phyloP scores from a whole-genome alignment of 2,329 filamentous ascomycete species.

The Botryotinia narcissicola region DNA sequence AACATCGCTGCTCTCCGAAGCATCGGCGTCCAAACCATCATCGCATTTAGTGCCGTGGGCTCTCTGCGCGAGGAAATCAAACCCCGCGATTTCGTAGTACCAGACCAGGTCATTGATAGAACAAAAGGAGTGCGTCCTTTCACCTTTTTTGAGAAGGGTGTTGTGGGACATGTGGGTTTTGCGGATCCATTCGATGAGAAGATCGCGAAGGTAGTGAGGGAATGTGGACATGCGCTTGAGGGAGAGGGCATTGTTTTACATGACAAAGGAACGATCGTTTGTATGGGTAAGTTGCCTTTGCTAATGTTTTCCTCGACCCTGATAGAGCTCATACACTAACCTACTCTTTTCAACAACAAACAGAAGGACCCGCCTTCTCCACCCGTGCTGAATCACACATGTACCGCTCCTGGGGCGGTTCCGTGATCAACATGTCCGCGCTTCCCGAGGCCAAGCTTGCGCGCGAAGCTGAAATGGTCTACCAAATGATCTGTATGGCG shows the following conservation, averaged over 20 bases:
- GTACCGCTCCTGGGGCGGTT: constrained; percentile 91
- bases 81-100: constrained; percentile 94
- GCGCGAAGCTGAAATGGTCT: constrained; percentile 91
- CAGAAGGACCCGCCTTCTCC: constrained; percentile 94
- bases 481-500: constrained; percentile 99
- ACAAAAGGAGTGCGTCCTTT: constrained; percentile 89
- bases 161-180: constrained; percentile 93
- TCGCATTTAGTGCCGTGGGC: constrained; percentile 94
- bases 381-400: constrained; percentile 94
- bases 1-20: constrained; percentile 97
- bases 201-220: constrained; percentile 72
- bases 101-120: constrained; percentile 94
- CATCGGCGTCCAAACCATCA: constrained; percentile 84
- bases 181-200: constrained; percentile 88
- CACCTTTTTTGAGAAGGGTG: constrained; percentile 90
- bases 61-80: constrained; percentile 89
- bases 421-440: constrained; percentile 97
- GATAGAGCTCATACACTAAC: neutral
- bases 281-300: constrained; percentile 67
- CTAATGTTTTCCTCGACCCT: neutral
- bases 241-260: constrained; percentile 85
- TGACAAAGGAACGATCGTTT: constrained; percentile 79
- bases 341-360: neutral
- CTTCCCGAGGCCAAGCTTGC: constrained; percentile 95
- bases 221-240: constrained; percentile 71